These are phyloP conservation scores for Luzula sylvatica DNA, from an alignment of 176 grass and related monocot species.

Conservation along the genomic window DNA sequence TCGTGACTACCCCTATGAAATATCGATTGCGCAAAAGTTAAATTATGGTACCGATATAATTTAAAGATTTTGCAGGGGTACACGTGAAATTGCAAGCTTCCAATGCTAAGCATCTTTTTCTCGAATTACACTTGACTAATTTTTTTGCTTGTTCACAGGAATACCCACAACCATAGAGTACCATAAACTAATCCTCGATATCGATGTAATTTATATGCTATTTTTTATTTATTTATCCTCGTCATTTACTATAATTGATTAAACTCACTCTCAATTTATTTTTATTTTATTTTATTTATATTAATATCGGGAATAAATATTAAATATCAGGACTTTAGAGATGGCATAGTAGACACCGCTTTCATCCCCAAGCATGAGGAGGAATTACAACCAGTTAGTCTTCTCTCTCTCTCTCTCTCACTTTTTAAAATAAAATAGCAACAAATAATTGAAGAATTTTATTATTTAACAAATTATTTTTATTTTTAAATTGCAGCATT, in stretches of 20 bases:
- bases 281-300: neutral
- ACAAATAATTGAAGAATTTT: too few species aligned
- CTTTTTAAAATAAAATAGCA: too few species aligned
- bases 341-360: constrained; percentile 38
- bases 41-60: too few species aligned
- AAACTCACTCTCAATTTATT: neutral
- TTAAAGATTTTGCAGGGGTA: neutral
- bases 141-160: constrained; percentile 26
- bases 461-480: neutral
- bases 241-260: neutral
- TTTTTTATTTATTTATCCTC: neutral
- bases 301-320: neutral
- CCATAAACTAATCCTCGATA: constrained; percentile 40
- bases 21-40: too few species aligned
- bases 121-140: neutral
- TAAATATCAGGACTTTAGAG: constrained; percentile 35
- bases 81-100: neutral
- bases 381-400: constrained; percentile 38
- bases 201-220: constrained; percentile 15
- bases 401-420: neutral
- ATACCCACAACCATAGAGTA: constrained; percentile 48
- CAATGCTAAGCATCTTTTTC: constrained; percentile 1
- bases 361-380: constrained; percentile 47
- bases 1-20: too few species aligned
- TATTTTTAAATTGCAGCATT: constrained; percentile 6